A percentile compares a stretch with the other conserved stretches of the same genome.
Conservation (phyloP, 352 stramenopile species). For the Globisporangium rhizosaccharum region DNA sequence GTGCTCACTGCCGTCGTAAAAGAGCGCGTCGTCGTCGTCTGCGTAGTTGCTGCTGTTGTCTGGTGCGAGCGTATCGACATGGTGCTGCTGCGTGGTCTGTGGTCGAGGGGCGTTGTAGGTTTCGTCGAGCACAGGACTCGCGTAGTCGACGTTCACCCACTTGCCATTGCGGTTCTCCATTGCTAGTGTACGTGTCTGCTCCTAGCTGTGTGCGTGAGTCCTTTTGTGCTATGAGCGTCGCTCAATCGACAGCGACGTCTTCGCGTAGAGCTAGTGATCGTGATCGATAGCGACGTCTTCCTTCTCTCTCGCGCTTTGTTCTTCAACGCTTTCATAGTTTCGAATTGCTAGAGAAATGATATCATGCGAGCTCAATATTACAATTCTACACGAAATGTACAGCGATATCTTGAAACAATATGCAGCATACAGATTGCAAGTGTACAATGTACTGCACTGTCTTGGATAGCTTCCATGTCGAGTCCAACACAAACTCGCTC, state of each 20-base stretch:
- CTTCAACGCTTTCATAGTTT: background rate
- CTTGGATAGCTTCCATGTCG: too few relatives aligned
- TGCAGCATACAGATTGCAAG: too few relatives aligned
- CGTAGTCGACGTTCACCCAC: slow-evolving; percentile 88
- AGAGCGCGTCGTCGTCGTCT: slow-evolving; percentile 15
- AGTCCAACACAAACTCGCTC: too few relatives aligned
- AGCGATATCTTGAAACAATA: too few relatives aligned
- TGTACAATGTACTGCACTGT: too few relatives aligned
- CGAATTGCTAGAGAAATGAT: too few relatives aligned
- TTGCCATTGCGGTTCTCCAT: slow-evolving; percentile 68
- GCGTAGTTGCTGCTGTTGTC: background rate
- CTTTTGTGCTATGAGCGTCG: too few relatives aligned
- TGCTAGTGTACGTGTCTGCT: too few relatives aligned
- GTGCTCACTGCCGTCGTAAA: slow-evolving; percentile 13
- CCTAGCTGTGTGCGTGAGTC: too few relatives aligned
- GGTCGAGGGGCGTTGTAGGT: slow-evolving; percentile 9
- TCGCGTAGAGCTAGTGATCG: background rate
- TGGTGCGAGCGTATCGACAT: slow-evolving; percentile 8
- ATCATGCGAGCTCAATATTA: too few relatives aligned
- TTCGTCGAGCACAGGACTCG: slow-evolving; percentile 56
- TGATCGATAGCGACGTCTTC: background rate
- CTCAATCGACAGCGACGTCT: too few relatives aligned
- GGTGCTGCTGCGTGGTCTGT: background rate
- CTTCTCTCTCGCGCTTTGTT: background rate
- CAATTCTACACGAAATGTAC: too few relatives aligned